These are phyloP conservation scores for Mucor circinelloides DNA, from an alignment of 371 early-diverging fungal genomes.

Conservation along the genomic window DNA sequence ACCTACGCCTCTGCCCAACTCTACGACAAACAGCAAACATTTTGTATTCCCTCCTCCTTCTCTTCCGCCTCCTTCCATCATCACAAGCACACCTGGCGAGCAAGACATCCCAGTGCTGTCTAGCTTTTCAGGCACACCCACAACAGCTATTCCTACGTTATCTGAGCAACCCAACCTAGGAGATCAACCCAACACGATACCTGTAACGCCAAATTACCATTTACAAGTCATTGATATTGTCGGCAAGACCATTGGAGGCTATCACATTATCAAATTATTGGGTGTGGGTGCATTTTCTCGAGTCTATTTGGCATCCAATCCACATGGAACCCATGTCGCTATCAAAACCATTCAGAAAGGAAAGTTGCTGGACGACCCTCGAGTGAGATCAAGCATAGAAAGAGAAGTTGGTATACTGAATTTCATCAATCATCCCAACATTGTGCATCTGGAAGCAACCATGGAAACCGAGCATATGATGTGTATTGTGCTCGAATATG, in stretches of 20 bases:
- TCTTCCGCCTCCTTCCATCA: background rate
- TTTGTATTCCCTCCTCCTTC: slow-evolving; percentile 6
- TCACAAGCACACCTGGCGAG: background rate
- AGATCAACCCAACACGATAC: slow-evolving; percentile 13
- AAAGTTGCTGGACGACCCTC: slow-evolving; percentile 36
- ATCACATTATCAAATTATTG: slow-evolving; percentile 32
- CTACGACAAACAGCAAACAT: background rate
- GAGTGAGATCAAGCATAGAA: slow-evolving; percentile 49
- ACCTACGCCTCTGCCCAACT: slow-evolving; percentile 29
- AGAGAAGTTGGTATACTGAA: slow-evolving; percentile 51
- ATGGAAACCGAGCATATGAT: slow-evolving; percentile 67
- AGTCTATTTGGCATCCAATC: slow-evolving; percentile 42
- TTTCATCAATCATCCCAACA: slow-evolving; percentile 66
- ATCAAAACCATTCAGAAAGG: slow-evolving; percentile 48
- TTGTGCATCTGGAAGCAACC: slow-evolving; percentile 72
- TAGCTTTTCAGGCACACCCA: background rate
- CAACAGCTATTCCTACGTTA: slow-evolving; percentile 24
- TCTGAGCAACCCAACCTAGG: slow-evolving; percentile 37
- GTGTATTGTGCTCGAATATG: slow-evolving; percentile 69
- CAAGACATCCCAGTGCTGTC: slow-evolving; percentile 26
- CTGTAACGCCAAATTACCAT: background rate
- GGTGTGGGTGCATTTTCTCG: slow-evolving; percentile 54
- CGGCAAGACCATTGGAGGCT: slow-evolving; percentile 39
- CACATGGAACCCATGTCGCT: slow-evolving; percentile 24
- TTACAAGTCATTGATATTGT: slow-evolving; percentile 23